phyloP scores from a whole-genome alignment of 805 yeast genomes.

The Suhomyces pyralidae region DNA sequence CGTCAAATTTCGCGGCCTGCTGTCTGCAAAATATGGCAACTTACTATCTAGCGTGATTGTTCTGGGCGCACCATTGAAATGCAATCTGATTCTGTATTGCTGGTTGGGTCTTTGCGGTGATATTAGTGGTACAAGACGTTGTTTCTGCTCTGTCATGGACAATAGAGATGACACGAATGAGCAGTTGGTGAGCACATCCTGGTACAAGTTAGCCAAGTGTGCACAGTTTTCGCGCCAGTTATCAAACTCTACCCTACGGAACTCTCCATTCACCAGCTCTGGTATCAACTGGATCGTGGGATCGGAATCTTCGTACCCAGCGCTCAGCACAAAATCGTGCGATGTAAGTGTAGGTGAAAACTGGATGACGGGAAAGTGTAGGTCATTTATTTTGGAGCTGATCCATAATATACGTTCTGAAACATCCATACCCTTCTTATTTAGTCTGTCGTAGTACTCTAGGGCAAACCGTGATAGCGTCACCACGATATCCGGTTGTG shows the following conservation, averaged over 20 bases:
- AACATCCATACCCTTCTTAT: background rate
- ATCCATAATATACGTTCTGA: conserved; percentile 27
- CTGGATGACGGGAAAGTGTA: conserved; percentile 18
- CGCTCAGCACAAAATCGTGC: conserved; percentile 2
- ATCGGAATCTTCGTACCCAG: conserved; percentile 4
- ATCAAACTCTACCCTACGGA: background rate
- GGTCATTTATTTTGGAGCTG: conserved; percentile 16
- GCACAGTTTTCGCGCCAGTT: conserved; percentile 4
- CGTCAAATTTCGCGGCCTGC: conserved; percentile 23
- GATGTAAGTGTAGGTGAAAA: conserved; percentile 9
- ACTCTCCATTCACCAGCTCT: conserved; percentile 1
- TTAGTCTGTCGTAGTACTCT: conserved; percentile 17
- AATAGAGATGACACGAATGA: conserved; percentile 71
- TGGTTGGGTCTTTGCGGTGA: conserved; percentile 15
- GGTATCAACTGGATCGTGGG: background rate
- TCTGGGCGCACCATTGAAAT: conserved; percentile 54
- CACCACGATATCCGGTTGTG: background rate
- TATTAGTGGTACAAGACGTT: conserved; percentile 6
- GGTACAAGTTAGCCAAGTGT: conserved; percentile 31
- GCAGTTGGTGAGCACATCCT: conserved; percentile 61
- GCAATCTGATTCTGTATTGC: conserved; percentile 39
- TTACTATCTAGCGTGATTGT: conserved; percentile 45
- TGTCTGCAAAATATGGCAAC: conserved; percentile 36
- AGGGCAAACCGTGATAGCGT: conserved; percentile 19
- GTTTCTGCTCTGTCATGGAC: conserved; percentile 36